Base-by-base conservation (phyloP, 352 stramenopile species). In the Globisporangium camurandrum region DNA sequence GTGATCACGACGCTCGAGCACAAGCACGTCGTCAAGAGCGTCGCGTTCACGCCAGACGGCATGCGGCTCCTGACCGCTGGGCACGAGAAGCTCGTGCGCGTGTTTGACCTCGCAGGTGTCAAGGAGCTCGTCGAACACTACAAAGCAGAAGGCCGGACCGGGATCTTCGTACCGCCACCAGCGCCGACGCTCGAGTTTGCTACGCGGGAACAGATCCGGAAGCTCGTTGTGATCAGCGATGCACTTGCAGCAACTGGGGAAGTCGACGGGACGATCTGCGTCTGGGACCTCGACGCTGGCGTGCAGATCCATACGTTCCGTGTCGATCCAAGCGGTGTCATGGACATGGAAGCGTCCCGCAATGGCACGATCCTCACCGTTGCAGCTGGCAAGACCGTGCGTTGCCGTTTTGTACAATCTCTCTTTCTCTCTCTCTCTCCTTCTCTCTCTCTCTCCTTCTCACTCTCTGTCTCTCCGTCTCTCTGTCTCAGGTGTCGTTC, bases 21-120 rank as follows among this genome's bases (percentile, higher is more conserved):
- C 73, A 92, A 95, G 54, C 95, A 98, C 68, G 95, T 99, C 51
- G 95, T 98, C 52, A 98, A 98, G 73, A 95, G 77, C 19, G 84
- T 98, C 43, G 86, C 85, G 46, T 98, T 98, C 74, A 88, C 88
- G 33, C 61, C 49, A 3, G 86, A 98, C 55, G 86, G 79, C 27
- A 61, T 71, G 40, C 64, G 67, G 19, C 71, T 98, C 49, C 78
- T 96, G 0, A 98, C 93, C 7, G 95, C 79, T 1, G 95, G 95
- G 36, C 93, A 98, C 54, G 95, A 98, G 59, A 97, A 96, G 45
- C 59, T 97, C 8, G 64, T 98, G 46, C 83, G 95, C 27, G 75
- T 99, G 17, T 98, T 92, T 61, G 86, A 98, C 55, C 57, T 88
- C 31, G 49, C 70, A 17, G 51, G 51, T 0, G 56, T 91, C 14